Percentiles rank a stretch among this genome's conserved stretches.
phyloP scores from a whole-genome alignment of 176 grass and related monocot genomes.

The Pharus latifolius region DNA sequence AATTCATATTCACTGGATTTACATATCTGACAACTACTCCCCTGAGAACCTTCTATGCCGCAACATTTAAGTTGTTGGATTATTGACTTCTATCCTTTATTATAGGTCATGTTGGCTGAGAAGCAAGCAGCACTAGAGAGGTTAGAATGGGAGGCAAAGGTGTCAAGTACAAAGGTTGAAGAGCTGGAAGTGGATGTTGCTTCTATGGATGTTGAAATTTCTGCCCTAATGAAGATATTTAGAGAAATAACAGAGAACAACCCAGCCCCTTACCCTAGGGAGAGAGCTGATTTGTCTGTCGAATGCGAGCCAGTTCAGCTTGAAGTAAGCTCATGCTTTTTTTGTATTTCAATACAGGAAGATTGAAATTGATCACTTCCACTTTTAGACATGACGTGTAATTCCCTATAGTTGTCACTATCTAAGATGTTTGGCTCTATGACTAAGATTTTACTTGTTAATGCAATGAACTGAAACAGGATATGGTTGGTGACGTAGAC shows the following conservation, averaged over 20 bases:
- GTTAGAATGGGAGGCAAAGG: conserved; percentile 80
- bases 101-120: conserved; percentile 81
- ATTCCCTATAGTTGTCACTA: too few species aligned
- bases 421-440: neutral
- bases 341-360: neutral
- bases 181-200: conserved; percentile 74
- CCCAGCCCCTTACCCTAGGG: conserved; percentile 19
- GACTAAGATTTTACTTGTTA: neutral
- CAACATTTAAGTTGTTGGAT: neutral
- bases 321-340: conserved; percentile 42
- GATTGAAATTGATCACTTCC: neutral
- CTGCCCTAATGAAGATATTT: conserved; percentile 71
- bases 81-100: neutral
- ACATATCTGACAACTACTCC: neutral
- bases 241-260: conserved; percentile 56
- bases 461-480: conserved; percentile 21
- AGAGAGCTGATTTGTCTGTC: conserved; percentile 7
- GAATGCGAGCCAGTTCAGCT: conserved; percentile 64
- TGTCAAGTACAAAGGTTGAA: conserved; percentile 67
- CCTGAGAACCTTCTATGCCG: neutral
- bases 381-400: too few species aligned
- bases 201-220: conserved; percentile 76
- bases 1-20: neutral
- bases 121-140: conserved; percentile 85
- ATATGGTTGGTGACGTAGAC: conserved; percentile 33